A percentile compares a stretch with the other conserved stretches of the same genome.
These are phyloP conservation scores for Cynanchum wilfordii DNA, from an alignment of 257 asterid species.

Conservation along the genomic window DNA sequence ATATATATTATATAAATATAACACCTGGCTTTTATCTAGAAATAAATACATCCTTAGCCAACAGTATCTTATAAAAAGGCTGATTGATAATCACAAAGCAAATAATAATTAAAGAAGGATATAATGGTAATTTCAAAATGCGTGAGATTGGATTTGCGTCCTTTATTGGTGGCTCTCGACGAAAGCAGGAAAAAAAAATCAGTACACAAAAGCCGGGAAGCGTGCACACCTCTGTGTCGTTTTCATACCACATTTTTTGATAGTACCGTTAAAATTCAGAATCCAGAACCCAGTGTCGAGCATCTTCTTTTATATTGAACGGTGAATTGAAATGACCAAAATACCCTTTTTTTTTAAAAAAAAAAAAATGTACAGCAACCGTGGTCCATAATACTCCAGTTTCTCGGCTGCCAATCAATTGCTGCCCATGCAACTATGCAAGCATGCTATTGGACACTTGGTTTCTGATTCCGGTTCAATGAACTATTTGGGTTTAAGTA, in stretches of 20 bases:
- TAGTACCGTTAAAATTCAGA: slow-evolving; percentile 1
- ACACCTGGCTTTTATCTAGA: no score
- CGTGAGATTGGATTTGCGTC: background rate
- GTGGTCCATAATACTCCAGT: background rate
- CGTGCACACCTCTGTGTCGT: background rate
- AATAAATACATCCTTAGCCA: no score
- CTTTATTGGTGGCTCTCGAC: background rate
- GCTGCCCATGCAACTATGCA: no score
- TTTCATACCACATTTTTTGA: background rate
- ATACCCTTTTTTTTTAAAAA: background rate
- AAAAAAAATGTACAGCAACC: background rate
- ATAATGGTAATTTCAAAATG: background rate
- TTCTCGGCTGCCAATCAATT: background rate
- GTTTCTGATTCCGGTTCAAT: no score
- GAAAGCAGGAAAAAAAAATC: background rate
- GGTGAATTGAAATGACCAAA: background rate
- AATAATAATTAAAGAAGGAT: background rate
- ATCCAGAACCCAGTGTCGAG: background rate
- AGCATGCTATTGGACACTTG: background rate
- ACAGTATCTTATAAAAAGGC: background rate
- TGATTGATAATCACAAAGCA: background rate
- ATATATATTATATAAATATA: no score
- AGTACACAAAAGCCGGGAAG: background rate
- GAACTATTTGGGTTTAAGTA: no score
- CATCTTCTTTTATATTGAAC: no score